Evolutionary conservation across 2,329 filamentous ascomycete species (phyloP).

Genomic region (Tolypocladium album): DNA sequence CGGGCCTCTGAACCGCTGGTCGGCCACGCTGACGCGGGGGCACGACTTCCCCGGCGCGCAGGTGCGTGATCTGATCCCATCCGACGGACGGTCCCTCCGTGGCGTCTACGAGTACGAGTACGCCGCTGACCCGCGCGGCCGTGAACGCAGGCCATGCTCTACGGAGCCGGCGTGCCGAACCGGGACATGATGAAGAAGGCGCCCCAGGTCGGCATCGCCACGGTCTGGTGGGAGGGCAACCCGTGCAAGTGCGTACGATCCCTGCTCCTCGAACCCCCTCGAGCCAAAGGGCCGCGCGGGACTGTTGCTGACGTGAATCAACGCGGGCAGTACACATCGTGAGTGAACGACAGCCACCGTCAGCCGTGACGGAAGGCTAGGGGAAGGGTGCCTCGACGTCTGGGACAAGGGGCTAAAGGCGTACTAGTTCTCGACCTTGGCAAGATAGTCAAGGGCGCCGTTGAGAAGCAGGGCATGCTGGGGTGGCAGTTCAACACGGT

Average conservation of each 20-base stretch:
- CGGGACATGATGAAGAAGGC: constrained; percentile 78
- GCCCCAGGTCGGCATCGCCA: constrained; percentile 82
- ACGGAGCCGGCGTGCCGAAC: constrained; percentile 80
- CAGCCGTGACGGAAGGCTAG: background rate
- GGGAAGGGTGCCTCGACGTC: background rate
- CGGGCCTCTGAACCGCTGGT: constrained; percentile 70
- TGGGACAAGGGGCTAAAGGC: background rate
- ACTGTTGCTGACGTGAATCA: background rate
- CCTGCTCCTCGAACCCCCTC: no score
- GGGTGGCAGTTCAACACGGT: constrained; percentile 93
- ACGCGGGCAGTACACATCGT: constrained; percentile 27
- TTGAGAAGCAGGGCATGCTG: constrained; percentile 76
- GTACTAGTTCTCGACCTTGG: constrained; percentile 69
- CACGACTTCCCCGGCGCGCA: constrained; percentile 91
- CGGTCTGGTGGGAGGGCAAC: constrained; percentile 97
- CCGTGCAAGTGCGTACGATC: constrained; percentile 70
- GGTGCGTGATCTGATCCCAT: constrained; percentile 30
- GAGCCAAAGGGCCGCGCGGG: background rate
- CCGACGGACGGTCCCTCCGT: background rate
- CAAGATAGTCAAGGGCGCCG: constrained; percentile 72
- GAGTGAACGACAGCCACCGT: constrained; percentile 12
- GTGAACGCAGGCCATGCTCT: constrained; percentile 69
- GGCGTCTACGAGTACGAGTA: background rate
- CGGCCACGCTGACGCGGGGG: constrained; percentile 65
- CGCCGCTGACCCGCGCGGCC: constrained; percentile 2